phyloP scores from a whole-genome alignment of 176 grass and related monocot species.

The Oryza glaberrima region DNA sequence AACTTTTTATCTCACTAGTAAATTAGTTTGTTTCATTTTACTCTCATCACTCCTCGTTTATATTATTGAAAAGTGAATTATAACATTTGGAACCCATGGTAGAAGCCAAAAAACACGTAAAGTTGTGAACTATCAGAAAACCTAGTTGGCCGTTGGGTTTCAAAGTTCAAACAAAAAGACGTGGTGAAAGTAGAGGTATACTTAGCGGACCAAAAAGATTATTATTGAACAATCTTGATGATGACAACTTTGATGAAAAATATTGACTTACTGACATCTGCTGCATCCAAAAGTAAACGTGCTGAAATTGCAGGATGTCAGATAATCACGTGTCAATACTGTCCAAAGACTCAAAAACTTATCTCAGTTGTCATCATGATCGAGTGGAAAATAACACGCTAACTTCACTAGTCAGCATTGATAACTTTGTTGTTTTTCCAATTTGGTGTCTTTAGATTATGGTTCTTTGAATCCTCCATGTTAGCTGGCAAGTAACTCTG shows the following conservation, averaged over 20 bases:
- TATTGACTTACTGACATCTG: slow-evolving; percentile 31
- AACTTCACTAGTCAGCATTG: slow-evolving; percentile 38
- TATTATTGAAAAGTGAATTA: not conserved
- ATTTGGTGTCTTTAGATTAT: slow-evolving; percentile 31
- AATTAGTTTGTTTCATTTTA: not conserved
- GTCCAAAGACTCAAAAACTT: slow-evolving; percentile 21
- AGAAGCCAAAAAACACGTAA: not conserved
- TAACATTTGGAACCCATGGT: not conserved
- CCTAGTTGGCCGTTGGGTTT: not conserved
- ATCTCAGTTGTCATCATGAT: slow-evolving; percentile 39
- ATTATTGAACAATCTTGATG: not conserved
- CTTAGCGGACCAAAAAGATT: not conserved
- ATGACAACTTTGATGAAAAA: slow-evolving; percentile 7
- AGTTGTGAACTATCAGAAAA: not conserved
- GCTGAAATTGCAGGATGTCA: slow-evolving; percentile 41
- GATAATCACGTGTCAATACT: slow-evolving; percentile 25
- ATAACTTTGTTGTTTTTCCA: slow-evolving; percentile 27
- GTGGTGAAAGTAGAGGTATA: not conserved
- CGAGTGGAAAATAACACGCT: slow-evolving; percentile 39
- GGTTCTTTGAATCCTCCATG: not conserved
- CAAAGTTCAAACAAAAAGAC: not conserved
- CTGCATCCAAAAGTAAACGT: slow-evolving; percentile 23
- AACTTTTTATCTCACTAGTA: not conserved
- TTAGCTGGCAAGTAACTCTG: slow-evolving; percentile 15
- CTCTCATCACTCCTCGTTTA: not conserved